phyloP scores from a whole-genome alignment of 2,329 filamentous ascomycete species.

The Penicillium sp. region DNA sequence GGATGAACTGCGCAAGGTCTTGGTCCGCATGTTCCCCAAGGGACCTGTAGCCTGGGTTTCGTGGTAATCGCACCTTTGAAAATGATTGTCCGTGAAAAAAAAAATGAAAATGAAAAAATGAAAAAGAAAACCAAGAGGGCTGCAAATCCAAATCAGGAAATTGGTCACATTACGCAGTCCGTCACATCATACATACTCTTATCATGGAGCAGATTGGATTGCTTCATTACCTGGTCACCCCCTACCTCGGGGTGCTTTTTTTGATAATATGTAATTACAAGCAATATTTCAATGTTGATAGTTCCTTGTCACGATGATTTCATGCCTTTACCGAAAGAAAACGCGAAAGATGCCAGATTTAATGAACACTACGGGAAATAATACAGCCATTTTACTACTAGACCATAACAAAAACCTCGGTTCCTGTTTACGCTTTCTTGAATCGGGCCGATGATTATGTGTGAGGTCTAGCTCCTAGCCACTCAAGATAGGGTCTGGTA shows the following conservation, averaged over 20 bases:
- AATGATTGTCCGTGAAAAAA: neutral
- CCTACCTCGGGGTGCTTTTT: neutral
- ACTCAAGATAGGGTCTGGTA: too few relatives aligned
- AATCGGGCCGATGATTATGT: too few relatives aligned
- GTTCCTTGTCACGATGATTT: neutral
- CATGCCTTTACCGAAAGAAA: neutral
- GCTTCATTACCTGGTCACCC: neutral
- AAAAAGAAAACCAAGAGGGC: neutral
- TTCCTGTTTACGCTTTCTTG: too few relatives aligned
- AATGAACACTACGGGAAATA: neutral
- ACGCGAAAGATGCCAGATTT: neutral
- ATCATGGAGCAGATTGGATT: neutral
- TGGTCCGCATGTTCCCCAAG: conserved; percentile 50
- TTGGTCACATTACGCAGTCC: too few relatives aligned
- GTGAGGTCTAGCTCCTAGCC: too few relatives aligned
- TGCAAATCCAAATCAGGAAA: neutral
- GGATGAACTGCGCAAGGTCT: conserved; percentile 55
- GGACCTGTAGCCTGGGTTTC: conserved; percentile 50
- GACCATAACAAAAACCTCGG: too few relatives aligned
- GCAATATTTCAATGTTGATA: neutral
- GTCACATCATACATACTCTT: neutral
- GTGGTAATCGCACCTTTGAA: conserved; percentile 40
- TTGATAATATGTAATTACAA: neutral
- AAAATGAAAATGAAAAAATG: neutral
- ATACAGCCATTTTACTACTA: too few relatives aligned